Conservation (phyloP, 352 stramenopile species). For the Phytopythium litorale region DNA sequence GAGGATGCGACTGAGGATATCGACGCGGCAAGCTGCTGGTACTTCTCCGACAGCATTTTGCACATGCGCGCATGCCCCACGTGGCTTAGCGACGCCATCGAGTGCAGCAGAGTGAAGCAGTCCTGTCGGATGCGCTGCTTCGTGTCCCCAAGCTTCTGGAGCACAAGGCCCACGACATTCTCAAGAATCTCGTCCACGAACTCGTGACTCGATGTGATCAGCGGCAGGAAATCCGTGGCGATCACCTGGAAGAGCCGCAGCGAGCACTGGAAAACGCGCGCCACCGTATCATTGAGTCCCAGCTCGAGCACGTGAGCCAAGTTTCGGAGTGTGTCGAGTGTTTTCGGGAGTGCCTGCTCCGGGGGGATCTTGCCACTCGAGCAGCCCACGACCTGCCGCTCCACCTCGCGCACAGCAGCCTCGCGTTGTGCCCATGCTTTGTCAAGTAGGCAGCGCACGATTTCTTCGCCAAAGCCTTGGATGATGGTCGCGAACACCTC, state of each 20-base stretch:
- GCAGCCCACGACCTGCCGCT: conserved; percentile 58
- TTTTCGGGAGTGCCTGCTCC: conserved; percentile 52
- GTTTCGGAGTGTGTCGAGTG: conserved; percentile 50
- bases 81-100: conserved; percentile 49
- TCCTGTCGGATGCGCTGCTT: conserved; percentile 72
- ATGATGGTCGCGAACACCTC: conserved; percentile 47
- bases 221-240: conserved; percentile 63
- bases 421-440: conserved; percentile 79
- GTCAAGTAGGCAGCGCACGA: conserved; percentile 77
- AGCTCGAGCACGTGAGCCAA: conserved; percentile 58
- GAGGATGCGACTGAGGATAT: conserved; percentile 36
- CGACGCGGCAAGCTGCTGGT: conserved; percentile 28
- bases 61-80: conserved; percentile 61
- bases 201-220: conserved; percentile 37
- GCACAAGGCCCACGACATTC: conserved; percentile 48
- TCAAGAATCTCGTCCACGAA: conserved; percentile 60
- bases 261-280: conserved; percentile 75
- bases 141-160: conserved; percentile 75
- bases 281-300: conserved; percentile 70
- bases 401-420: conserved; percentile 66
- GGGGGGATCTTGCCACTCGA: conserved; percentile 34
- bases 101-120: conserved; percentile 67
- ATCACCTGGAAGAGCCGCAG: conserved; percentile 68
- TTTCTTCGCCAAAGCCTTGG: conserved; percentile 52
- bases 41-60: conserved; percentile 60